Conservation (phyloP, 805 yeast genomes). For the Candida cerambycidarum region DNA sequence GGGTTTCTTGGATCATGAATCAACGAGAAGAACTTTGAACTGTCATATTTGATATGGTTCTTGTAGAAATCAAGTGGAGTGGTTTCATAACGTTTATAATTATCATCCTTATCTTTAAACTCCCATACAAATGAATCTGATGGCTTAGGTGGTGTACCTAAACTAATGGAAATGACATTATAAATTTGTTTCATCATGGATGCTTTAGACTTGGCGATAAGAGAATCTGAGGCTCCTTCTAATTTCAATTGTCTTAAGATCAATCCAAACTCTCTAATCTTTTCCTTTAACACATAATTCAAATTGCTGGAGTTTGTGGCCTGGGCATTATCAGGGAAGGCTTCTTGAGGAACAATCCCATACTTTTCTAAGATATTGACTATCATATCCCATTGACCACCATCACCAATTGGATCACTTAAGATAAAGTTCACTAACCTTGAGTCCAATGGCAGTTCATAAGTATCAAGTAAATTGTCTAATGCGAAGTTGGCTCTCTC, state of each 20-base stretch:
- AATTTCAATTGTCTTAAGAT: constrained; percentile 52
- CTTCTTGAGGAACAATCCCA: constrained; percentile 73
- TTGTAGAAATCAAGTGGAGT: constrained; percentile 68
- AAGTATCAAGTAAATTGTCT: constrained; percentile 72
- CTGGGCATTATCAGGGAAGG: constrained; percentile 68
- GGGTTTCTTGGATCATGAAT: constrained; percentile 82
- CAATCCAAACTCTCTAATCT: constrained; percentile 78
- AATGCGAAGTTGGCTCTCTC: constrained; percentile 82
- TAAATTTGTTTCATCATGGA: constrained; percentile 60
- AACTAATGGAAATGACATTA: constrained; percentile 61
- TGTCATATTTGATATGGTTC: constrained; percentile 53
- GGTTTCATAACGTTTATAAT: constrained; percentile 48
- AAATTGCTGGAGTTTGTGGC: constrained; percentile 53
- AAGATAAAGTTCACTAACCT: constrained; percentile 68
- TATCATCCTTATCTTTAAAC: constrained; percentile 69
- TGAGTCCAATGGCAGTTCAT: constrained; percentile 63
- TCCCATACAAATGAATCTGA: constrained; percentile 71
- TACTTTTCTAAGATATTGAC: constrained; percentile 74
- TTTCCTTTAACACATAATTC: constrained; percentile 64
- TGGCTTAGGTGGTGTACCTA: constrained; percentile 81
- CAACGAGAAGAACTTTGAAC: constrained; percentile 57
- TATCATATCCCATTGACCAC: constrained; percentile 89
- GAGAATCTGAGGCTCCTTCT: constrained; percentile 39
- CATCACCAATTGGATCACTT: constrained; percentile 69
- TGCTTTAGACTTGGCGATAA: constrained; percentile 34